These are phyloP conservation scores for Amanita pallidorosea DNA, from an alignment of 768 basidiomycete species.

Conservation along the genomic window DNA sequence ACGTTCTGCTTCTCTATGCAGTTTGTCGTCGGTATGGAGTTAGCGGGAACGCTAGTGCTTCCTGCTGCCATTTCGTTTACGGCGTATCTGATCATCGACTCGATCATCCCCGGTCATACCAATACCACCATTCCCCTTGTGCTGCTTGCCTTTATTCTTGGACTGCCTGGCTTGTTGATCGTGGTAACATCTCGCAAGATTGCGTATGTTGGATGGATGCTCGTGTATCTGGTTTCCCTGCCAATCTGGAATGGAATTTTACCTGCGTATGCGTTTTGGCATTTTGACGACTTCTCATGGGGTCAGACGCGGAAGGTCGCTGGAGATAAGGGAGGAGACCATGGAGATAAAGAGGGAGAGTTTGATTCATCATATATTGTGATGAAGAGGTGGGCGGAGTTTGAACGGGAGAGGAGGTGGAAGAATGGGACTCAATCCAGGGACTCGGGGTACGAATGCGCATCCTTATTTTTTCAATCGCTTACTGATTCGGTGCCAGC, in stretches of 20 bases:
- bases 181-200: slow-evolving; percentile 93
- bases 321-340: slow-evolving; percentile 59
- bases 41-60: slow-evolving; percentile 90
- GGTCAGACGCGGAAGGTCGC: slow-evolving; percentile 83
- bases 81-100: slow-evolving; percentile 80
- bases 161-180: slow-evolving; percentile 91
- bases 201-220: slow-evolving; percentile 95
- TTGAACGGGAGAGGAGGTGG: slow-evolving; percentile 93
- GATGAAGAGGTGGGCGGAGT: slow-evolving; percentile 99
- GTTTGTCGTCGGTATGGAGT: slow-evolving; percentile 97
- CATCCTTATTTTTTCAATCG: slow-evolving; percentile 7
- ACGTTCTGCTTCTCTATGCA: slow-evolving; percentile 99
- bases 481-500: slow-evolving; percentile 13
- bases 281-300: slow-evolving; percentile 98
- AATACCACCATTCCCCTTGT: slow-evolving; percentile 85
- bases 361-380: slow-evolving; percentile 96
- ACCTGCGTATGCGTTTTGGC: slow-evolving; percentile 96
- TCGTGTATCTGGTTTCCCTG: slow-evolving; percentile 83
- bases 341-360: slow-evolving; percentile 93
- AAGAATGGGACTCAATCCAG: slow-evolving; percentile 78
- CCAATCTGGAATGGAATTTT: slow-evolving; percentile 97
- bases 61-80: slow-evolving; percentile 98
- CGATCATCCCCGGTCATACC: slow-evolving; percentile 72
- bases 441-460: slow-evolving; percentile 66
- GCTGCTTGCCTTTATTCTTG: slow-evolving; percentile 87